Conservation (phyloP, 306 rosid genomes). For the Comarum palustre region DNA sequence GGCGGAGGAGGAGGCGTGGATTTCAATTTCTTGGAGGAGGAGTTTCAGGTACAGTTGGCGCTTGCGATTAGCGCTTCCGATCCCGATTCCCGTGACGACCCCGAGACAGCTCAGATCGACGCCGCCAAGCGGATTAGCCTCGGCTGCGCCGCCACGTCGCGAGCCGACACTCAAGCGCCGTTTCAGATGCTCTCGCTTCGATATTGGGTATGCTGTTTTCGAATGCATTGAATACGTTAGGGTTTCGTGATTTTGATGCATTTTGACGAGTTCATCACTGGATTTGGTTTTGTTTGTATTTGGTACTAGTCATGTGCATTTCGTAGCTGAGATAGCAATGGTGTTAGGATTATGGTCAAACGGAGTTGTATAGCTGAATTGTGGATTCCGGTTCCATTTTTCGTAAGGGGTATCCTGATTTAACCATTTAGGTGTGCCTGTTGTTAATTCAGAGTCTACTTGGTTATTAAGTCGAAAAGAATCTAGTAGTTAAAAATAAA, state of each 20-base stretch:
- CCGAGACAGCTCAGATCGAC: constrained; percentile 97
- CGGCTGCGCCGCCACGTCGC: constrained; percentile 60
- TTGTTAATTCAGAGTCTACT: neutral
- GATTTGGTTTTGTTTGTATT: constrained; percentile 3
- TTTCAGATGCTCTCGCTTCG: constrained; percentile 71
- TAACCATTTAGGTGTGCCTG: neutral
- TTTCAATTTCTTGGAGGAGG: constrained; percentile 80
- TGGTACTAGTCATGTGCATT: neutral
- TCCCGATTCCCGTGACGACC: constrained; percentile 62
- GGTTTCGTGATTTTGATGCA: constrained; percentile 6
- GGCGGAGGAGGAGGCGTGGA: constrained; percentile 45
- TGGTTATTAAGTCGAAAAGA: neutral
- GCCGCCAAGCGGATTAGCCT: constrained; percentile 99
- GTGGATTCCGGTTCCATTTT: neutral
- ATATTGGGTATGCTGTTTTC: constrained; percentile 55
- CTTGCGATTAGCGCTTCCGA: constrained; percentile 96
- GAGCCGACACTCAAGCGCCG: constrained; percentile 44
- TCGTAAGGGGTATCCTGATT: neutral
- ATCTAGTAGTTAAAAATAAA: neutral
- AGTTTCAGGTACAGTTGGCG: constrained; percentile 95
- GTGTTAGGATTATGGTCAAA: neutral
- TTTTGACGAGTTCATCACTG: constrained; percentile 5
- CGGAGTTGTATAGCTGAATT: neutral
- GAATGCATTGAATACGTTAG: neutral
- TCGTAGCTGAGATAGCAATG: neutral